Conservation (phyloP, 192 early-diverging fungal species). For the Coemansia erecta region DNA sequence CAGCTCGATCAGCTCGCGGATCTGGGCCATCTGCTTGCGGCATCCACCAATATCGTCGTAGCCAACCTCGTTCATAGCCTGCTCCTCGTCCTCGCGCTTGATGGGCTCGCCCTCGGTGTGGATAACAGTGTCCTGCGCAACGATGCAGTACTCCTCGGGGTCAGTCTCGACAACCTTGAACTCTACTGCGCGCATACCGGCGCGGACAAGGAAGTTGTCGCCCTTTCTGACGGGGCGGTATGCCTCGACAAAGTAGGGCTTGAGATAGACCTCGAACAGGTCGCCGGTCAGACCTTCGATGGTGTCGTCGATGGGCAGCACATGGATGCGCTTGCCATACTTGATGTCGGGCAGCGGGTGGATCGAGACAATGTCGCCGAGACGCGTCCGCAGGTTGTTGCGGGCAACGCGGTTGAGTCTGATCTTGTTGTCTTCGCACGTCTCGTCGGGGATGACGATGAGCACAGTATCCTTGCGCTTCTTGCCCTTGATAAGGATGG, state of each 20-base stretch:
- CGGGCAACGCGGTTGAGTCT: slow-evolving; percentile 94
- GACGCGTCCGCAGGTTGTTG: slow-evolving; percentile 89
- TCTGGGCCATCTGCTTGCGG: slow-evolving; percentile 98
- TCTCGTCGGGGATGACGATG: slow-evolving; percentile 90
- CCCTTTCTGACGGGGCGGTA: slow-evolving; percentile 96
- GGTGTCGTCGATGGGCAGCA: slow-evolving; percentile 96
- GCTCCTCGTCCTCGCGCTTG: slow-evolving; percentile 98
- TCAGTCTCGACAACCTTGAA: slow-evolving; percentile 98
- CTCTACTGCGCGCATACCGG: slow-evolving; percentile 96
- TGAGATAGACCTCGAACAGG: slow-evolving; percentile 95
- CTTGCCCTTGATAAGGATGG: slow-evolving; percentile 95
- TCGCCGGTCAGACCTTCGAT: slow-evolving; percentile 97
- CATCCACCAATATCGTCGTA: slow-evolving; percentile 99
- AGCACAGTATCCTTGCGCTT: slow-evolving; percentile 96
- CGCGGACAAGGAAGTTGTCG: slow-evolving; percentile 91
- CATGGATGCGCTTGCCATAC: slow-evolving; percentile 95
- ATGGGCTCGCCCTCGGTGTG: slow-evolving; percentile 99
- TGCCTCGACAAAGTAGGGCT: slow-evolving; percentile 98
- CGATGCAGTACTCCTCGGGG: slow-evolving; percentile 95
- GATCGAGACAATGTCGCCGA: slow-evolving; percentile 95
- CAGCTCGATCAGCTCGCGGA: slow-evolving; percentile 96
- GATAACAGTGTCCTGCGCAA: slow-evolving; percentile 96
- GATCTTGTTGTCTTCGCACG: slow-evolving; percentile 89
- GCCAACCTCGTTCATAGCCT: slow-evolving; percentile 87
- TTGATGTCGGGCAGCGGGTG: slow-evolving; percentile 92